Evolutionary conservation across 441 rosid genomes (phyloP).

Genomic region (Populus hybrid): DNA sequence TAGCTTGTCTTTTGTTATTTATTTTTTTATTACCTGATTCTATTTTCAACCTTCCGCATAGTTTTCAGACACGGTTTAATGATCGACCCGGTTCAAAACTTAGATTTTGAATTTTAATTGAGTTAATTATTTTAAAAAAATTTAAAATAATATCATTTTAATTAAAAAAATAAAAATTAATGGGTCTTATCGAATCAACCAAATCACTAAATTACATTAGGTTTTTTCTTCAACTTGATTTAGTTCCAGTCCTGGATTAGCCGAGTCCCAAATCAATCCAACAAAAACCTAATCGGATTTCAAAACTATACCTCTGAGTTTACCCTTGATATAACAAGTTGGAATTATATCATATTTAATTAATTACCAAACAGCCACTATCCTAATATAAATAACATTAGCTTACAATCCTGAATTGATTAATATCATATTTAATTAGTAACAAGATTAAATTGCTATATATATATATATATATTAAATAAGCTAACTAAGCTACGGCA

Average conservation of each 20-base stretch:
- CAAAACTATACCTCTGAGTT: not conserved
- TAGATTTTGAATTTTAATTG: too few relatives aligned
- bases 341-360: not conserved
- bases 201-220: too few relatives aligned
- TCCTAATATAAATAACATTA: not conserved
- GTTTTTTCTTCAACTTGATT: too few relatives aligned
- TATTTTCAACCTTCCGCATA: not conserved
- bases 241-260: too few relatives aligned
- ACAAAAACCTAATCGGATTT: too few relatives aligned
- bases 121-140: too few relatives aligned
- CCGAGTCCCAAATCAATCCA: too few relatives aligned
- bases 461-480: not conserved
- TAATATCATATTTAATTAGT: not conserved
- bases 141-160: too few relatives aligned
- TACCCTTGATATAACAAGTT: not conserved
- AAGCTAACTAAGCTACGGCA: constrained; percentile 37
- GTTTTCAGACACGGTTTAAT: too few relatives aligned
- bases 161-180: too few relatives aligned
- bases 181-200: too few relatives aligned
- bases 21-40: not conserved
- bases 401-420: not conserved
- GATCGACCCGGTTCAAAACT: too few relatives aligned
- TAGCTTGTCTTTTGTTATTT: not conserved
- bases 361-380: not conserved
- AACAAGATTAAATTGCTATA: not conserved